phyloP scores from a whole-genome alignment of 345 rosid species.

The Moringa oleifera region DNA sequence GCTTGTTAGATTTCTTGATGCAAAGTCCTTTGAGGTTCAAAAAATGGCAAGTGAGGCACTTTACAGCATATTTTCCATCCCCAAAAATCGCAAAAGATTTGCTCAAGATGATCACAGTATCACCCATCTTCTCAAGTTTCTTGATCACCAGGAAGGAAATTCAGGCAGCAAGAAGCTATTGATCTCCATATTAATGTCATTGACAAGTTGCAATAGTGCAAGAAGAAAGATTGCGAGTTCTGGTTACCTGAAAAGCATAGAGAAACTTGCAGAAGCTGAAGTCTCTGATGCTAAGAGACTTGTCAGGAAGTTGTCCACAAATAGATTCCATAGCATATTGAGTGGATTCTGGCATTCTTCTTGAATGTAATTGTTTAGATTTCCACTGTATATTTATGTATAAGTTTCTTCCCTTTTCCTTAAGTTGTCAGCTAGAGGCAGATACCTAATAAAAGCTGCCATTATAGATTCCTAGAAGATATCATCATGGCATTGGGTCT shows the following conservation, averaged over 20 bases:
- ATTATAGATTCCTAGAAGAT: constrained; percentile 27
- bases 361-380: neutral
- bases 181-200: constrained; percentile 61
- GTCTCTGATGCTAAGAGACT: constrained; percentile 79
- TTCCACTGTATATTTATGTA: constrained; percentile 35
- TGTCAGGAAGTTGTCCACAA: constrained; percentile 66
- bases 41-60: constrained; percentile 77
- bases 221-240: constrained; percentile 76
- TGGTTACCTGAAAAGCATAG: constrained; percentile 72
- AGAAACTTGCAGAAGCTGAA: constrained; percentile 82
- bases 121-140: constrained; percentile 48
- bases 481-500: constrained; percentile 15
- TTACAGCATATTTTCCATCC: constrained; percentile 45
- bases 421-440: constrained; percentile 25
- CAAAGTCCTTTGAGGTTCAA: constrained; percentile 67
- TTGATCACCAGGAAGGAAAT: constrained; percentile 56
- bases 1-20: constrained; percentile 65
- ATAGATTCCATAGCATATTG: constrained; percentile 61
- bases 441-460: constrained; percentile 24
- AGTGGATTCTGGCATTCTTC: constrained; percentile 73
- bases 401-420: constrained; percentile 4
- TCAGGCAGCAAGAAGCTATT: constrained; percentile 51
- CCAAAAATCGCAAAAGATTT: constrained; percentile 63
- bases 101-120: constrained; percentile 65
- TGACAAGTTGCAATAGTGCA: constrained; percentile 64